Evolutionary conservation across 345 rosid species (phyloP), one percentile per base, ranked within the genome.

Genomic region (Ceriops zippeliana): DNA sequence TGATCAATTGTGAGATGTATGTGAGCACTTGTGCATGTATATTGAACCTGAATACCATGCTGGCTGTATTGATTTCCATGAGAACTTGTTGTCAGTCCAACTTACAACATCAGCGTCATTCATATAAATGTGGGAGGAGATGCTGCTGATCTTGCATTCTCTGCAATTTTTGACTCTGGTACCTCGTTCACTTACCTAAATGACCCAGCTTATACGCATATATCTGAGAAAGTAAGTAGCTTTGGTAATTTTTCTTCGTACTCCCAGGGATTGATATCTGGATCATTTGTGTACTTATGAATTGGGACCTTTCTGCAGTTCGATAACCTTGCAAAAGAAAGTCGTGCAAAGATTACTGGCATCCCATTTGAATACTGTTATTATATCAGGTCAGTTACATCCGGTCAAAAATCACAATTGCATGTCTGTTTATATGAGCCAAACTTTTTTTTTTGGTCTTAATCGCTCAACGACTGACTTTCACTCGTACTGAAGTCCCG

Each of bases 181-280:
- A 95, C 98, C 70, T 90, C 98, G 5, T 95, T 95, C 73, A 88
- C 99, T 24, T 92, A 88, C 73, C 82, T 95, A 76, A 95, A 87
- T 17, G 84, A 86, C 66, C 93, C 85, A 6, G 88, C 93, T 58
- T 95, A 90, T 78, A 78, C 89, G 0, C 72, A 79, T 62, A 75
- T 91, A 42, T 46, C 97, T 52, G 76, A 85, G 62, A 82, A 74
- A n/a, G 98, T 95, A 82, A 79, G 96, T 74, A 38, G 61, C 58
- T 84, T 59, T 32, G 74, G 24, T n/a, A 27, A 13, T 56, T 35
- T 52, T 52, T 19, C 20, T 70, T 19, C 13, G 15, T 68, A 28
- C 28, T 76, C 26, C 42, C 65, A 13, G 57, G 15, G 47, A 27
- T 37, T 52, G 57, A 9, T 3, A 24, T 68, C 46, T 11, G 57